Evolutionary conservation across 805 yeast species (phyloP).

Genomic region (Saturnispora sekii): DNA sequence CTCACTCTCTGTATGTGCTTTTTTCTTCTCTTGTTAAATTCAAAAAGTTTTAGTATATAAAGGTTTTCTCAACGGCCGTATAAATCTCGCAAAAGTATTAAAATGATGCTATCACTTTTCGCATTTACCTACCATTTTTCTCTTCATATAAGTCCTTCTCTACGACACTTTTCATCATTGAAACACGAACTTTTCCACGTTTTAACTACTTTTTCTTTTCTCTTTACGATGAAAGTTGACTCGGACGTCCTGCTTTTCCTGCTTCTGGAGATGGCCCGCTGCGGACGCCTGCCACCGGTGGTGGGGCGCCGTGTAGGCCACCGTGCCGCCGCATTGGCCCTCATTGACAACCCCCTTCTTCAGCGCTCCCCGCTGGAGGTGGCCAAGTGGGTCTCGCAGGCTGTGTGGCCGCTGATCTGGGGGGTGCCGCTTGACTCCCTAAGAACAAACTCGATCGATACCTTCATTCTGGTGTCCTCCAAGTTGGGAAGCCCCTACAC

Average conservation of each 20-base stretch:
- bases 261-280: background rate
- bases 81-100: too few relatives aligned
- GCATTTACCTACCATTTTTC: too few relatives aligned
- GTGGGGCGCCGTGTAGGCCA: constrained; percentile 10
- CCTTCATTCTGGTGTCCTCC: constrained; percentile 65
- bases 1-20: too few relatives aligned
- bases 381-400: constrained; percentile 88
- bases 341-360: constrained; percentile 32
- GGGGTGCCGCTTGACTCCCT: constrained; percentile 86
- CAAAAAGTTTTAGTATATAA: too few relatives aligned
- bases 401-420: constrained; percentile 75
- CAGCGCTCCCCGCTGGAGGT: constrained; percentile 45
- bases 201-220: background rate
- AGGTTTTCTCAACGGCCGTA: too few relatives aligned
- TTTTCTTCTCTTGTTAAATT: too few relatives aligned
- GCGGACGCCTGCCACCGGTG: background rate
- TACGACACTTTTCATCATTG: too few relatives aligned
- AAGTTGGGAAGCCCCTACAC: constrained; percentile 37
- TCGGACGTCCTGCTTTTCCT: constrained; percentile 1
- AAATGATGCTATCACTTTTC: too few relatives aligned
- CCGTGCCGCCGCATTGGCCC: constrained; percentile 19
- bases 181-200: background rate
- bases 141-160: too few relatives aligned
- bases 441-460: constrained; percentile 84
- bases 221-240: background rate